Conservation (phyloP, 768 basidiomycete species). For the Amanita rimosa region DNA sequence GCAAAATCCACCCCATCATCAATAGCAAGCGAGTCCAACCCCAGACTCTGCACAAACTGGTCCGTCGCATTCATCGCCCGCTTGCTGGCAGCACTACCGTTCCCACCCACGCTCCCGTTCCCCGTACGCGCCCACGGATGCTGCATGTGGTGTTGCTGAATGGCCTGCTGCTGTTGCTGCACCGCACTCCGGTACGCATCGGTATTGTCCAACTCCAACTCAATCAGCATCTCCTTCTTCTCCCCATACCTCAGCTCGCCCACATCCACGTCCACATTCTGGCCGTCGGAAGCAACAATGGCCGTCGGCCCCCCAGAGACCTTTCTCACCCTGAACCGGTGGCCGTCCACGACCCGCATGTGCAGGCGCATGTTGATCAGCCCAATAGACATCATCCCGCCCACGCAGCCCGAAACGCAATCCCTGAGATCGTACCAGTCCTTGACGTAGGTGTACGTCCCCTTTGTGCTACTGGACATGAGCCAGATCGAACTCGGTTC, state of each 20-base stretch:
- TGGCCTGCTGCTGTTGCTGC: constrained; percentile 12
- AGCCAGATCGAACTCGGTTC: constrained; percentile 98
- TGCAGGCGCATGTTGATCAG: constrained; percentile 90
- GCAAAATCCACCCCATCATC: constrained; percentile 66
- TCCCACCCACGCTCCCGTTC: constrained; percentile 3
- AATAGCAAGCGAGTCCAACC: constrained; percentile 62
- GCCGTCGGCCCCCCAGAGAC: constrained; percentile 84
- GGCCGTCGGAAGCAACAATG: constrained; percentile 84
- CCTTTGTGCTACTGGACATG: constrained; percentile 95
- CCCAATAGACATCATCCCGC: constrained; percentile 95
- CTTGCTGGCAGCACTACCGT: constrained; percentile 7
- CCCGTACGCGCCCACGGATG: constrained; percentile 8
- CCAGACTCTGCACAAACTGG: constrained; percentile 79
- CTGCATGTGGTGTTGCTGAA: background rate
- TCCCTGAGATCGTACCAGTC: constrained; percentile 96
- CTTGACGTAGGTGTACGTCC: constrained; percentile 96
- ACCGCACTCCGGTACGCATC: constrained; percentile 36
- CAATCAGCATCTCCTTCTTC: constrained; percentile 93
- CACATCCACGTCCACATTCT: constrained; percentile 91
- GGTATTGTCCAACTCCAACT: constrained; percentile 83
- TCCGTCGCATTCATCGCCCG: constrained; percentile 71
- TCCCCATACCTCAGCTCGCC: constrained; percentile 95
- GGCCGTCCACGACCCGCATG: constrained; percentile 83
- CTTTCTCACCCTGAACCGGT: constrained; percentile 89
- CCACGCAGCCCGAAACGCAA: constrained; percentile 88